Conservation (phyloP, 148 eudicot species). For the Camellia sinensis region DNA sequence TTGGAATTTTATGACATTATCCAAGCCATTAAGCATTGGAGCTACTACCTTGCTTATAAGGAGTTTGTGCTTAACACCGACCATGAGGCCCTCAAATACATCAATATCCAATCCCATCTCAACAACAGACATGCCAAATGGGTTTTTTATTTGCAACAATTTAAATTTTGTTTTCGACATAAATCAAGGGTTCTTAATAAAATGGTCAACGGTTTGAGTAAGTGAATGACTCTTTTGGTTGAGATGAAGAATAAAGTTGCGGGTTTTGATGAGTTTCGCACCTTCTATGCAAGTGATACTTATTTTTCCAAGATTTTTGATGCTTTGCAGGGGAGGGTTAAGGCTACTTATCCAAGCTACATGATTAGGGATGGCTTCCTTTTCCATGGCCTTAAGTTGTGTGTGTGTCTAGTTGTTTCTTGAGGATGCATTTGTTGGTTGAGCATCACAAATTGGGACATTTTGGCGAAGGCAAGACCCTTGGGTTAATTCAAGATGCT, state of each 20-base stretch:
- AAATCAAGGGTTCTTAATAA: not conserved
- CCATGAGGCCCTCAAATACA: not conserved
- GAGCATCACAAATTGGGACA: too few relatives aligned
- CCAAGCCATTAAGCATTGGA: not conserved
- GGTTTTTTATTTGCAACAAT: not conserved
- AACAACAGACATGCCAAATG: not conserved
- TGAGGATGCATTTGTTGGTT: too few relatives aligned
- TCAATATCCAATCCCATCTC: not conserved
- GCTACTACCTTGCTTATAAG: not conserved
- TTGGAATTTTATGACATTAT: not conserved
- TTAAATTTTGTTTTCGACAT: not conserved
- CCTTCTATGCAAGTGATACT: too few relatives aligned
- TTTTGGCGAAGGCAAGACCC: too few relatives aligned
- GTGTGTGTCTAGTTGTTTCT: too few relatives aligned
- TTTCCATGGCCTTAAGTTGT: too few relatives aligned
- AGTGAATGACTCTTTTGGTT: not conserved
- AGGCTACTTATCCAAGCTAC: too few relatives aligned
- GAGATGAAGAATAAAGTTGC: not conserved
- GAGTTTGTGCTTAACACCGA: not conserved
- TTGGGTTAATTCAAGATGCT: too few relatives aligned
- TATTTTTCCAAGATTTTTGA: too few relatives aligned
- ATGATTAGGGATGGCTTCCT: too few relatives aligned
- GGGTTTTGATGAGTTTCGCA: too few relatives aligned
- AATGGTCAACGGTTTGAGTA: not conserved
- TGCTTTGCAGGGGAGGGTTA: too few relatives aligned